Conservation (phyloP, 139 green algal species). For the Diplosphaera chodatii region DNA sequence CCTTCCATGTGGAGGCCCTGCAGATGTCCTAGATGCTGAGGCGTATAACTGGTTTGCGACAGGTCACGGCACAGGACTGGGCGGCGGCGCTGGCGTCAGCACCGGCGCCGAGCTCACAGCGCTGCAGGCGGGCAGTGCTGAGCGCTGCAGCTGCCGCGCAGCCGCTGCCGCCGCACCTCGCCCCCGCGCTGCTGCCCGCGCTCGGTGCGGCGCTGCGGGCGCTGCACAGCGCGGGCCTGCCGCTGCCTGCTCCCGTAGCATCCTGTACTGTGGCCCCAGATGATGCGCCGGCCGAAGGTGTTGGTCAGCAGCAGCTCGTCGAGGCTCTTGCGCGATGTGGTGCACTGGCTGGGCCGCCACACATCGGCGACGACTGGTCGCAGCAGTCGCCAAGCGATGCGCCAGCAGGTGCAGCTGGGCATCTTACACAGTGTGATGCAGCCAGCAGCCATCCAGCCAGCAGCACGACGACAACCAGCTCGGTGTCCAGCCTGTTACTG, state of each 20-base stretch:
- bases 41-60: no score
- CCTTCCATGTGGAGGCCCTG: no score
- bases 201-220: constrained; percentile 11
- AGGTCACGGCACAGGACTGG: constrained; percentile 43
- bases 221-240: not conserved
- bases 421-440: no score
- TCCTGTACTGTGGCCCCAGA: no score
- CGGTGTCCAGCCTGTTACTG: constrained; percentile 29
- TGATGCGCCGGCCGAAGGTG: no score
- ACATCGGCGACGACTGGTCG: no score
- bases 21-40: constrained; percentile 6
- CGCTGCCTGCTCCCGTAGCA: constrained; percentile 13
- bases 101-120: constrained; percentile 41
- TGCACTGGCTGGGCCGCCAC: no score
- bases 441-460: no score
- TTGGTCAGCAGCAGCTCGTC: not conserved
- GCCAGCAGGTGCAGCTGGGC: no score
- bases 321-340: not conserved
- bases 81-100: constrained; percentile 35
- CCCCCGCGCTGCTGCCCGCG: constrained; percentile 24
- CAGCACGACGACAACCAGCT: no score
- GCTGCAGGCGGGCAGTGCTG: constrained; percentile 24
- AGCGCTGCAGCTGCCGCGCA: constrained; percentile 1
- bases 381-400: no score
- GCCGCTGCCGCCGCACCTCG: constrained; percentile 17